These are phyloP conservation scores for Pseudozyma sp. DNA, from an alignment of 1,284 basidiomycete species.

Conservation along the genomic window DNA sequence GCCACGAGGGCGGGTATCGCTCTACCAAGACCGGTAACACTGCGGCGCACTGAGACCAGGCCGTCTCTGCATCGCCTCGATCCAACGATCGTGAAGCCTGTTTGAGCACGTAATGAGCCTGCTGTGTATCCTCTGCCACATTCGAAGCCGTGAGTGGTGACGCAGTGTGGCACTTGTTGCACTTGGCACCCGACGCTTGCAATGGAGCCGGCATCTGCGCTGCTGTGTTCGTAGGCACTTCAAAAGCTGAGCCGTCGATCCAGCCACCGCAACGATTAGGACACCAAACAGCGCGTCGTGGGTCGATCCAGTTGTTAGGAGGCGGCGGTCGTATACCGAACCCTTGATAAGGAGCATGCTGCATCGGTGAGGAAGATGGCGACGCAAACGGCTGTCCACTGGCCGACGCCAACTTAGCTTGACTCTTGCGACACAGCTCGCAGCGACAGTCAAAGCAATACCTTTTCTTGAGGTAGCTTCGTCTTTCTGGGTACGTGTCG, in stretches of 20 bases:
- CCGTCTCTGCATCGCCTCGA: constrained; percentile 68
- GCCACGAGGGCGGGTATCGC: constrained; percentile 69
- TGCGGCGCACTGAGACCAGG: constrained; percentile 75
- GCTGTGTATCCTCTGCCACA: constrained; percentile 75
- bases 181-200: constrained; percentile 12
- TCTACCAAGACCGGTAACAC: constrained; percentile 75
- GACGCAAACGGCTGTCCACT: constrained; percentile 22
- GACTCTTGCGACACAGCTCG: constrained; percentile 72
- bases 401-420: constrained; percentile 29
- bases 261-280: constrained; percentile 56
- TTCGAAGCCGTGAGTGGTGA: constrained; percentile 71
- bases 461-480: constrained; percentile 78
- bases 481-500: constrained; percentile 74
- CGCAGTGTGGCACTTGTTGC: constrained; percentile 72
- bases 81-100: constrained; percentile 75
- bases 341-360: constrained; percentile 18
- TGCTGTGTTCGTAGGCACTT: not conserved
- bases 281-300: constrained; percentile 78
- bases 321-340: constrained; percentile 18
- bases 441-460: constrained; percentile 87
- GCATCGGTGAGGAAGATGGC: constrained; percentile 27
- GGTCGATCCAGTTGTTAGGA: constrained; percentile 72
- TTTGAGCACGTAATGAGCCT: constrained; percentile 78
- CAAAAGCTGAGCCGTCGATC: constrained; percentile 70
- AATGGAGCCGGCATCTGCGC: not conserved